A percentile compares a stretch with the other conserved stretches of the same genome.
These are phyloP conservation scores for Cordyceps farinosa DNA, from an alignment of 2,329 filamentous ascomycete genomes.

Conservation along the genomic window DNA sequence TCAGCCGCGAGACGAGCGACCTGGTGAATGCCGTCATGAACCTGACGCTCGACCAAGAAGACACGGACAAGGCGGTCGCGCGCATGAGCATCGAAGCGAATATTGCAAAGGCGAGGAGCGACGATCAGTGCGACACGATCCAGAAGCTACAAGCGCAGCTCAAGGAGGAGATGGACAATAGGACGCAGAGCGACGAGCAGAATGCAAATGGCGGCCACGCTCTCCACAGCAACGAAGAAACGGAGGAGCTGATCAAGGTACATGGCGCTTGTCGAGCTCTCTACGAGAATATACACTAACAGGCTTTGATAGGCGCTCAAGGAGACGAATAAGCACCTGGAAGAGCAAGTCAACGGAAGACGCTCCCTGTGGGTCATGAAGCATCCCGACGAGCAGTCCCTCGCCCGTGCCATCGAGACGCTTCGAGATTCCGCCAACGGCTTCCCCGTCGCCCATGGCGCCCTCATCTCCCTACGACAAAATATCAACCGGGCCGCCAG, in stretches of 20 bases:
- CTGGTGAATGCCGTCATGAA: conserved; percentile 38
- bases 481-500: conserved; percentile 3
- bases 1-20: conserved; percentile 38
- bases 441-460: conserved; percentile 26
- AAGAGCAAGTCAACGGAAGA: conserved; percentile 36
- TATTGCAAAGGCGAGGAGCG: conserved; percentile 32
- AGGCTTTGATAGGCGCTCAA: conserved; percentile 28
- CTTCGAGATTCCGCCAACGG: conserved; percentile 29
- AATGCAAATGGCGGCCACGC: conserved; percentile 28
- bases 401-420: conserved; percentile 33
- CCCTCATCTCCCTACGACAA: conserved; percentile 28
- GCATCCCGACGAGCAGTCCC: conserved; percentile 29
- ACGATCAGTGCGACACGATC: conserved; percentile 33
- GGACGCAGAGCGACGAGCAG: conserved; percentile 27
- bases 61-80: conserved; percentile 37
- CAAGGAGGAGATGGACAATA: conserved; percentile 30
- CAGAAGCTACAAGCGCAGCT: conserved; percentile 32
- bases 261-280: background rate
- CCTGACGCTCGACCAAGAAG: conserved; percentile 35
- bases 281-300: background rate
- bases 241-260: conserved; percentile 32
- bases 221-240: conserved; percentile 27
- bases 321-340: conserved; percentile 31
- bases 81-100: conserved; percentile 39
- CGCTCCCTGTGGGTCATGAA: conserved; percentile 36